Percentiles rank a stretch among this genome's conserved stretches.
phyloP scores from a whole-genome alignment of 306 rosid species.

The Ormosia semicastrata region DNA sequence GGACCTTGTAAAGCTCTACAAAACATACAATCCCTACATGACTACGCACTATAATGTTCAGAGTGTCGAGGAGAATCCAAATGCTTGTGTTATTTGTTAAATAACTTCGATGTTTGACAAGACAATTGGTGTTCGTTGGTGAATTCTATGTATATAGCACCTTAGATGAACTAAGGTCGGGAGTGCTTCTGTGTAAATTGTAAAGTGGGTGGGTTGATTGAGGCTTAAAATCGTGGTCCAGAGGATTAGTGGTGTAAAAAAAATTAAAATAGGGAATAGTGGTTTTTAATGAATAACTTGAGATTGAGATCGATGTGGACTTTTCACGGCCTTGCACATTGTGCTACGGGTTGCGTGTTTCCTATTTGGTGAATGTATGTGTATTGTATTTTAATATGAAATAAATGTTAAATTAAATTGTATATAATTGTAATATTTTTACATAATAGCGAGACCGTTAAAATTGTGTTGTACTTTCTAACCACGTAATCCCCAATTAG shows the following conservation, averaged over 20 bases:
- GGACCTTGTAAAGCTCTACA: slow-evolving; percentile 34
- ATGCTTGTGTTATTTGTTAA: slow-evolving; percentile 51
- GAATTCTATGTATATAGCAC: not conserved
- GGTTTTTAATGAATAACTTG: not conserved
- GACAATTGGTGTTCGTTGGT: not conserved
- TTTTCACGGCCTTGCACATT: not conserved
- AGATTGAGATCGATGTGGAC: not conserved
- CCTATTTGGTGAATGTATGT: too few relatives aligned
- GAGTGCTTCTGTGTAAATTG: not conserved
- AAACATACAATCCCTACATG: slow-evolving; percentile 39
- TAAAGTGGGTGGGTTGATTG: not conserved
- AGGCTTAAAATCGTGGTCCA: not conserved
- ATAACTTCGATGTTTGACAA: not conserved
- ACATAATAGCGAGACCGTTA: too few relatives aligned
- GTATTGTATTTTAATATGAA: too few relatives aligned
- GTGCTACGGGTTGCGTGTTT: not conserved
- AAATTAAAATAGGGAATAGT: not conserved
- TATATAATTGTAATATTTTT: too few relatives aligned
- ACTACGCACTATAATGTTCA: slow-evolving; percentile 31
- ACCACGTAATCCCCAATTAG: too few relatives aligned
- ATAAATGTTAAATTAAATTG: too few relatives aligned
- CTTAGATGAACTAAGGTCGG: not conserved
- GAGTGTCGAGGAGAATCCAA: slow-evolving; percentile 52
- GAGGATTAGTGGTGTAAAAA: not conserved
- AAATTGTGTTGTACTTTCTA: too few relatives aligned